Base-by-base conservation (phyloP, 2,329 filamentous ascomycete genomes). In the Xylariaceae sp. region DNA sequence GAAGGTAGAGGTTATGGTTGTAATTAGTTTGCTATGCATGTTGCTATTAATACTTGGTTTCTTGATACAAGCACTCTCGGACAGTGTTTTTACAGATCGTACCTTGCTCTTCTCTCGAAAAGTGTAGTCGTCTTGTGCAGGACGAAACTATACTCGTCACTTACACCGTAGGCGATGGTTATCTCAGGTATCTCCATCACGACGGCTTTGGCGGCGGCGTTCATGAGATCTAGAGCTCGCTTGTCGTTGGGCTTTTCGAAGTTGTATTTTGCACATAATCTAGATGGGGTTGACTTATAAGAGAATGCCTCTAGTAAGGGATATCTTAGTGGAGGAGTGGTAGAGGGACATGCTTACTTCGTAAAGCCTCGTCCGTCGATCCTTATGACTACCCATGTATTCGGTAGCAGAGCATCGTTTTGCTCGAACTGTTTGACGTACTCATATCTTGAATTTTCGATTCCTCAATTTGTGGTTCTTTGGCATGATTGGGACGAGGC, bases 361-460 rank as follows among this genome's bases (percentile, higher is more conserved):
- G 91, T 93, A 68, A 98, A 98, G 16, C 90, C 91, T 53, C 92
- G 79, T 20, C 93, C 93, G 68, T 98, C 93, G 60, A 98, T 84
- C 49, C 93, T 84, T 45, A 98, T 83, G 17, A 97, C 89, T 45
- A 97, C 86, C 90, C 91, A 98, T 21, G 92, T 97, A 63, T 94
- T 95, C 43, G 85, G 88, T 19, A 97, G 76, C 33, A 98, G 72
- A 37, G 70, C 69, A 62, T 96, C 90, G 6, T 83, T 72, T 61
- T 86, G 86, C 74, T 98, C 93, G 62, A 97, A 97, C 38, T 74
- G 69, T 64, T 88, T 88, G 53, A 97, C 92, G 67, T 98, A 98
- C 71, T 95, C 91, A 64, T 90, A 97, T 68, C 88, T 95, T 41
- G 16, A 39, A 16, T 27, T 17, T 10, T 50, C 25, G 49, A 52